Evolutionary conservation across 2,329 filamentous ascomycete genomes (phyloP), one percentile per base, ranked within the genome.

Genomic region (Calonectria fujianensis): DNA sequence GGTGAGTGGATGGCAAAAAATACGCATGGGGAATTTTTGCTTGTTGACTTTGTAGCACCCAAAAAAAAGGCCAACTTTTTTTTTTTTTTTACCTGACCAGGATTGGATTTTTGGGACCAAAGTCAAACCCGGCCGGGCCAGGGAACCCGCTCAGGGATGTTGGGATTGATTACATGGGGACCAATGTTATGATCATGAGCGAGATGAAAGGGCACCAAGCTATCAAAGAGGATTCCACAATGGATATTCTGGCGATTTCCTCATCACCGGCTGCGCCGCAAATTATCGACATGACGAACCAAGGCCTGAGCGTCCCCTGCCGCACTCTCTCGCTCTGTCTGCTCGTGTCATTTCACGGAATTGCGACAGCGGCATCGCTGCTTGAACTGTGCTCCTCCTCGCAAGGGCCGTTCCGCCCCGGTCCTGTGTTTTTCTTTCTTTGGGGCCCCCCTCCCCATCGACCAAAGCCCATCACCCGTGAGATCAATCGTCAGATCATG

Each of bases 401-500:
- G 18, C 18, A 45, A 48, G 39, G 59, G 54, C 61, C 37, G 59
- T 52, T 66, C 45, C 45, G 45, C 57, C 27, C 41, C n/a, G 41
- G 41, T 7, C 18, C 10, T n/a, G 7, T 41, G n/a, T 45, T 45
- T 45, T 39, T 39, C 16, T 39, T 39, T 24, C 24, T 24, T 24
- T 24, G 24, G 32, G 32, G 32, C 18, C n/a, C 5, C 13, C 11
- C n/a, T n/a, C 37, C 18, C 41, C 41, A 45, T 45, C 41, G 41
- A n/a, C 41, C 6, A 45, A 45, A 45, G 41, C 41, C 18, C 41
- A 45, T 45, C 41, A 45, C 37, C 27, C 57, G 24, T 24, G 57
- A 64, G 59, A 69, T 64, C 24, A 68, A 27, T 50, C 52, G 69
- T 71, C 69, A 73, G 71, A 73, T 73, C 71, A 73, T 73, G 54